These are phyloP conservation scores for Curvularia sp. DNA, from an alignment of 2,329 filamentous ascomycete genomes.

Conservation along the genomic window DNA sequence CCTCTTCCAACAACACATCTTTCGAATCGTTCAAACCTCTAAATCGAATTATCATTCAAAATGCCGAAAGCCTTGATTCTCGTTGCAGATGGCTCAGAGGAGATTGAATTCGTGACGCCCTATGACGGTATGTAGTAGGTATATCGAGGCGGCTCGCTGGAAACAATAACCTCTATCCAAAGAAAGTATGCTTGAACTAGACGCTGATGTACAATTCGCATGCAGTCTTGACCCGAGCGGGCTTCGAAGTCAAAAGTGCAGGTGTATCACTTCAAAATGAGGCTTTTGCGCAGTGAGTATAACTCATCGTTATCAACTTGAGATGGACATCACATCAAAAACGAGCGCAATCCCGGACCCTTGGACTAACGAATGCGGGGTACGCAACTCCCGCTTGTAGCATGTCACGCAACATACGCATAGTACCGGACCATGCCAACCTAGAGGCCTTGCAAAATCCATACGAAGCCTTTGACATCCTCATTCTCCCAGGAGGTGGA, in stretches of 20 bases:
- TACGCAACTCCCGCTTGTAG: conserved; percentile 21
- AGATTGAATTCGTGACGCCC: conserved; percentile 52
- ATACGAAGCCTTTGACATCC: conserved; percentile 38
- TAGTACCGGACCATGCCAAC: conserved; percentile 42
- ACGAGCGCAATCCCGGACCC: too few species aligned
- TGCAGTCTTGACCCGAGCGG: conserved; percentile 49
- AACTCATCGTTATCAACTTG: too few species aligned
- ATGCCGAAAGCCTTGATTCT: conserved; percentile 50
- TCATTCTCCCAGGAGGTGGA: conserved; percentile 50
- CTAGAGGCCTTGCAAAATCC: conserved; percentile 6
- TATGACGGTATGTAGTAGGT: conserved; percentile 45
- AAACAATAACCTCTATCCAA: too few species aligned
- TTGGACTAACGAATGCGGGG: not conserved
- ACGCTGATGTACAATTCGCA: not conserved
- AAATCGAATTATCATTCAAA: not conserved
- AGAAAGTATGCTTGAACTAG: not conserved
- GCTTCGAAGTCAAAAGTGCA: conserved; percentile 46
- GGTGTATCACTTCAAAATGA: conserved; percentile 47
- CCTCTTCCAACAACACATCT: not conserved
- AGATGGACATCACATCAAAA: not conserved
- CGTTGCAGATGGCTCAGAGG: conserved; percentile 50
- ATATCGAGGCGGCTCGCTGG: not conserved
- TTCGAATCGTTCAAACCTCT: not conserved
- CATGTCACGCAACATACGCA: conserved; percentile 49
- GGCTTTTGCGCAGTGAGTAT: conserved; percentile 37